Conservation (phyloP, 1,139 yeast genomes). For the Suhomyces taliae region DNA sequence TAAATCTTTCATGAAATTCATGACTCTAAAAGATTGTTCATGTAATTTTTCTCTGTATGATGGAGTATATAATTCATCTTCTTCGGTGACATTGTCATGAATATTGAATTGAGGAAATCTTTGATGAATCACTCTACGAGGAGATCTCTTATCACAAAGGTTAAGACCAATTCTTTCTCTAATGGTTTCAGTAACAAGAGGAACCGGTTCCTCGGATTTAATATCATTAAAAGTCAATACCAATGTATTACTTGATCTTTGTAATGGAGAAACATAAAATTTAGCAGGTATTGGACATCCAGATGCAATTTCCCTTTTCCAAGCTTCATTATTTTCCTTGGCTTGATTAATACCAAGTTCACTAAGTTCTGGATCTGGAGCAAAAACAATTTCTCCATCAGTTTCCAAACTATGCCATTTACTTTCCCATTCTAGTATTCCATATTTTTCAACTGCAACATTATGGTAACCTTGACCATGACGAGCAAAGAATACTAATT, state of each 20-base stretch:
- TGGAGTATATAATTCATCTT: conserved; percentile 18
- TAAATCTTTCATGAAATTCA: conserved; percentile 20
- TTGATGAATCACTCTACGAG: conserved; percentile 30
- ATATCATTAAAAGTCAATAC: conserved; percentile 24
- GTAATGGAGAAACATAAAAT: conserved; percentile 27
- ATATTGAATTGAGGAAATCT: conserved; percentile 35
- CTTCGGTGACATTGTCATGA: conserved; percentile 20
- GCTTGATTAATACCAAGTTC: conserved; percentile 41
- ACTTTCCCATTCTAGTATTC: conserved; percentile 41
- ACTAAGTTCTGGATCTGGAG: conserved; percentile 48
- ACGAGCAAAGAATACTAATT: conserved; percentile 42
- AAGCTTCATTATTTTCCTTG: conserved; percentile 21
- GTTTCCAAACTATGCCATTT: conserved; percentile 43
- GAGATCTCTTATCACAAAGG: conserved; percentile 29
- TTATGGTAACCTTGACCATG: conserved; percentile 51
- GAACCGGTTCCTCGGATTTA: conserved; percentile 14
- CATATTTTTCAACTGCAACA: conserved; percentile 42
- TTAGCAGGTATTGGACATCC: conserved; percentile 24
- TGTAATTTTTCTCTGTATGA: conserved; percentile 19
- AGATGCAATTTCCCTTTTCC: conserved; percentile 19
- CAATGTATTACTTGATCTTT: conserved; percentile 23
- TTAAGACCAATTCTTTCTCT: conserved; percentile 20
- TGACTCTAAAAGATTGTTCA: conserved; percentile 22
- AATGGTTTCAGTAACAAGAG: conserved; percentile 15
- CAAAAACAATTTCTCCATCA: conserved; percentile 47